These are phyloP conservation scores for Rauvolfia tetraphylla DNA, from an alignment of 257 asterid genomes.

Conservation along the genomic window DNA sequence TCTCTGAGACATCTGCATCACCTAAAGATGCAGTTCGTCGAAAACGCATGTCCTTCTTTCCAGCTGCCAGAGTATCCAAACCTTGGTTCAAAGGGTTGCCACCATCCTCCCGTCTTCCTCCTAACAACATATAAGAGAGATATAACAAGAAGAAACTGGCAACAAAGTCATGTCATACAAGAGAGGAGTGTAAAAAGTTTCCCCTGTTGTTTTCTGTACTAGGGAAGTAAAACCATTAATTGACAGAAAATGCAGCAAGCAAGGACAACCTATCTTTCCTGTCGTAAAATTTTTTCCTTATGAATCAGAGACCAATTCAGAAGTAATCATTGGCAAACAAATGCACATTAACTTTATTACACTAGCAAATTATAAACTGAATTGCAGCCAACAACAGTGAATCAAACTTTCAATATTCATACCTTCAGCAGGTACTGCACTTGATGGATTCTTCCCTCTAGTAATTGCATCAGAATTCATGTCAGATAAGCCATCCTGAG, in stretches of 20 bases:
- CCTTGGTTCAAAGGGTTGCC: conserved; percentile 39
- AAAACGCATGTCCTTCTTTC: conserved; percentile 58
- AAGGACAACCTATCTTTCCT: background rate
- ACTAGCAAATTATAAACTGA: background rate
- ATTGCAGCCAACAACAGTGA: background rate
- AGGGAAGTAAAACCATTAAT: background rate
- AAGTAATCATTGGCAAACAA: background rate
- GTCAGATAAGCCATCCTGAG: conserved; percentile 64
- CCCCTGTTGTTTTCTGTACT: background rate
- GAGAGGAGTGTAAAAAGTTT: background rate
- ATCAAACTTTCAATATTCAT: conserved; percentile 7
- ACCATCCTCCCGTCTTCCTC: conserved; percentile 44
- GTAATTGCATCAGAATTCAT: conserved; percentile 38
- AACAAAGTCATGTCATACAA: background rate
- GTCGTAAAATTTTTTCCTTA: background rate
- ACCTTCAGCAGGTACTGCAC: conserved; percentile 56
- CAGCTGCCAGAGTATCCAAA: conserved; percentile 32
- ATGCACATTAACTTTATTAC: background rate
- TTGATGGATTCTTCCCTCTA: conserved; percentile 44
- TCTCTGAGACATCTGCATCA: conserved; percentile 73
- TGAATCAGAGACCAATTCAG: background rate
- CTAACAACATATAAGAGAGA: conserved; percentile 22
- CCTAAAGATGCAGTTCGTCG: conserved; percentile 66
- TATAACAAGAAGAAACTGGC: background rate
- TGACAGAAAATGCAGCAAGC: background rate